Conservation (phyloP, 192 early-diverging fungal genomes). For the Coemansia sp. region DNA sequence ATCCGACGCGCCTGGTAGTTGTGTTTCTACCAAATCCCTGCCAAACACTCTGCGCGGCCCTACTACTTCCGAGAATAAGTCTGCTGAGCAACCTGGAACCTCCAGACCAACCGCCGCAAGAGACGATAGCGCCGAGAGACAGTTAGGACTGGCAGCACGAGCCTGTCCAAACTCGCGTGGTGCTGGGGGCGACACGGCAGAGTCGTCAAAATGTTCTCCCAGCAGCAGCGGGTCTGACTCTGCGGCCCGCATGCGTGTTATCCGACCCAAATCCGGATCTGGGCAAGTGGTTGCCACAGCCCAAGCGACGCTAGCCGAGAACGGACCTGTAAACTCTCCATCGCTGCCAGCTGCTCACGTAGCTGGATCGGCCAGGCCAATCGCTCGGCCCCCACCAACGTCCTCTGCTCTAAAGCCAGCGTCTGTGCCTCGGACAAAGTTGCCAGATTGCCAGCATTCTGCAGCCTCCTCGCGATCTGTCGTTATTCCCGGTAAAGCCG, state of each 20-base stretch:
- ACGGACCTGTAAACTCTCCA: background rate
- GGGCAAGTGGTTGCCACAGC: background rate
- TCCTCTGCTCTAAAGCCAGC: background rate
- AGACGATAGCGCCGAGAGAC: background rate
- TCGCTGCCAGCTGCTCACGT: background rate
- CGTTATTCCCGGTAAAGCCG: background rate
- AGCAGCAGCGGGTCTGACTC: conserved; percentile 5
- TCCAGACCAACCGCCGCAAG: background rate
- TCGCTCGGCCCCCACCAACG: background rate
- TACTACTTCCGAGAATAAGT: background rate
- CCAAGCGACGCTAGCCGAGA: background rate
- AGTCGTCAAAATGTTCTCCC: background rate
- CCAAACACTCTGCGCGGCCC: background rate
- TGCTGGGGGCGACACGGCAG: background rate
- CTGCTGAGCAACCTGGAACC: background rate
- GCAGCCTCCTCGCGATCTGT: background rate
- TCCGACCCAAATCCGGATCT: conserved; percentile 10
- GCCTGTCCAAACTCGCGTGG: background rate
- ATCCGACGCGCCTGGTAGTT: background rate
- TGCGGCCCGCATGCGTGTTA: conserved; percentile 19
- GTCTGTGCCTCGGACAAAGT: background rate
- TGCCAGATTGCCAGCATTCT: background rate
- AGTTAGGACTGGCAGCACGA: background rate
- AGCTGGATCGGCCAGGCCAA: background rate
- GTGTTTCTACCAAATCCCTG: background rate